Evolutionary conservation across 495 filamentous ascomycete species (phyloP), one percentile per base, ranked within the genome.

Genomic region (Aspergillus heteromorphus): DNA sequence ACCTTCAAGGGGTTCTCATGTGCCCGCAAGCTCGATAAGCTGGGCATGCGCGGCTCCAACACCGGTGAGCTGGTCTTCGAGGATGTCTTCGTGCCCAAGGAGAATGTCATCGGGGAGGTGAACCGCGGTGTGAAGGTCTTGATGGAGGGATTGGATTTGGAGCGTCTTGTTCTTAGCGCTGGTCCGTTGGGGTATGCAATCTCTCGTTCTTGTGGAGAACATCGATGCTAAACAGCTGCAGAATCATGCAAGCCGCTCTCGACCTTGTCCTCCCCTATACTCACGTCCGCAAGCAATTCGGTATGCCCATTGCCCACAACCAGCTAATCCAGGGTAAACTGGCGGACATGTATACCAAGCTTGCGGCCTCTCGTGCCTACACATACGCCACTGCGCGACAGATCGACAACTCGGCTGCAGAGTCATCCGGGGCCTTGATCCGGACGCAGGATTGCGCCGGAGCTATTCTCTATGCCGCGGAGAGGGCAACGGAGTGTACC

Each of bases 1-100:
- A 65, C 69, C 16, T 78, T 82, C 45, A 61, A 80, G 7, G 93
- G 93, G 56, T 97, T 97, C 76, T 87, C 84, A 45, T 90, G 87
- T 64, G 82, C 89, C 19, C 83, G 90, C 30, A 98, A 97, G 72
- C 83, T 98, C 8, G 95, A 98, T 73, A 98, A 98, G 73, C 86
- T 98, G 58, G 93, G 93, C 51, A 98, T 98, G 93, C 85, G 93
- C 21, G 93, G 93, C 48, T 91, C 86, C 34, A 97, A 98, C 71
- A 97, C 95, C 6, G 95, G 93, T 60, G 93, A 98, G 71, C 78
- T 98, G 11, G 76, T 95, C 45, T 96, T 98, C 61, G 91, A 96
- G 18, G 79, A 88, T 61, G 91, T 97, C 34, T 97, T 96, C 64
- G 89, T 98, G 10, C 92, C 95, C 2, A 67, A 73, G 11, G 83